These are phyloP conservation scores for Capronia coronata DNA, from an alignment of 2,329 filamentous ascomycete species.

Conservation along the genomic window DNA sequence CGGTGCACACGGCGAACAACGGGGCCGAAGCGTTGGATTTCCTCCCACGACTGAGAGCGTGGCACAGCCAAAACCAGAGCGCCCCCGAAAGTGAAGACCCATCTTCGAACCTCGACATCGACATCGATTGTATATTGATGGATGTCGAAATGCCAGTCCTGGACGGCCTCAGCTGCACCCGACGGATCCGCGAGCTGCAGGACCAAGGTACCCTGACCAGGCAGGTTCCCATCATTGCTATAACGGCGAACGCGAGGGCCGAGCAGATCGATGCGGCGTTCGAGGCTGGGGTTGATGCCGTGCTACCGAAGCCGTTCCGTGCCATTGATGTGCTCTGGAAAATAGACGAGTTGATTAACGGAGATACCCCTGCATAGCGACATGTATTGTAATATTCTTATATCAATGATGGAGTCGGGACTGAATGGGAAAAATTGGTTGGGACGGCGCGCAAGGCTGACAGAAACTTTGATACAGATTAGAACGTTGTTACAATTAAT, in stretches of 20 bases:
- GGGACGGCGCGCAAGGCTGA: neutral
- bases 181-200: constrained; percentile 62
- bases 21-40: constrained; percentile 40
- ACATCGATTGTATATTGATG: constrained; percentile 63
- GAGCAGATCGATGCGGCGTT: constrained; percentile 67
- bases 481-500: no score
- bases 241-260: constrained; percentile 32
- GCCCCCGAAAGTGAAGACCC: neutral
- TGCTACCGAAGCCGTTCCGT: constrained; percentile 72
- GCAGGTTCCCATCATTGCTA: constrained; percentile 20
- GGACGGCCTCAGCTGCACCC: constrained; percentile 68
- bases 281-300: constrained; percentile 66
- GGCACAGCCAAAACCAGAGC: constrained; percentile 9
- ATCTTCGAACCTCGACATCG: constrained; percentile 4
- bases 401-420: neutral
- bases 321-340: constrained; percentile 61
- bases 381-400: neutral
- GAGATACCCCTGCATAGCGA: neutral
- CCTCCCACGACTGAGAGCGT: constrained; percentile 28
- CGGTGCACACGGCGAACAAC: constrained; percentile 34
- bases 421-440: neutral
- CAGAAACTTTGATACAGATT: neutral
- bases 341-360: constrained; percentile 45
- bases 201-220: constrained; percentile 37
- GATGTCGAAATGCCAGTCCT: constrained; percentile 78